Conservation (phyloP, 2,329 filamentous ascomycete species). For the Colletotrichum godetiae region DNA sequence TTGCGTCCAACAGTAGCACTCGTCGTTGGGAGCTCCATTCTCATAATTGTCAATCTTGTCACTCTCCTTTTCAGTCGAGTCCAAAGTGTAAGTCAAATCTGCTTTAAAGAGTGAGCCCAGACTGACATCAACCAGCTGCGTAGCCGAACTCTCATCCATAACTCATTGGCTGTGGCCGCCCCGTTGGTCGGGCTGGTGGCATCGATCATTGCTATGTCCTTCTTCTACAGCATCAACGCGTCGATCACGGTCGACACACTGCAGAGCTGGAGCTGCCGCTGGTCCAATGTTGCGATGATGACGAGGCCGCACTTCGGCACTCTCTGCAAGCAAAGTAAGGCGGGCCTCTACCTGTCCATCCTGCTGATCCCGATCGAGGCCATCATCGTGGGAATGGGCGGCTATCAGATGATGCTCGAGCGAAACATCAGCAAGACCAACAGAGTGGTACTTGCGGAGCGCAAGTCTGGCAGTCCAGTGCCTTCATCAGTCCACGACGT, state of each 20-base stretch:
- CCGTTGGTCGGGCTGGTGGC: slow-evolving; percentile 47
- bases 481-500: slow-evolving; percentile 29
- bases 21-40: slow-evolving; percentile 61
- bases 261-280: slow-evolving; percentile 73
- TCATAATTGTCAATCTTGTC: slow-evolving; percentile 59
- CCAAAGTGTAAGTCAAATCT: slow-evolving; percentile 56
- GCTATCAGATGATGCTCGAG: slow-evolving; percentile 57
- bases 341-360: slow-evolving; percentile 64
- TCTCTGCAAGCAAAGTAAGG: slow-evolving; percentile 67
- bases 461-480: slow-evolving; percentile 48
- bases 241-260: slow-evolving; percentile 65
- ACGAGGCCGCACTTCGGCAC: slow-evolving; percentile 65
- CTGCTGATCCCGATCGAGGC: slow-evolving; percentile 68
- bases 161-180: slow-evolving; percentile 40
- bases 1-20: slow-evolving; percentile 66
- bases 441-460: slow-evolving; percentile 38
- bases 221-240: slow-evolving; percentile 68
- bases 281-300: slow-evolving; percentile 64
- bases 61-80: slow-evolving; percentile 62
- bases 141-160: slow-evolving; percentile 12
- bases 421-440: slow-evolving; percentile 52
- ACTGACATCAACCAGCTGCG: slow-evolving; percentile 27
- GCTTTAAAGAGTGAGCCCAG: too few relatives aligned
- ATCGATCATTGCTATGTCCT: slow-evolving; percentile 63
- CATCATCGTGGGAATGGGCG: slow-evolving; percentile 57